Base-by-base conservation (phyloP, 192 early-diverging fungal genomes). In the Coemansia sp. region DNA sequence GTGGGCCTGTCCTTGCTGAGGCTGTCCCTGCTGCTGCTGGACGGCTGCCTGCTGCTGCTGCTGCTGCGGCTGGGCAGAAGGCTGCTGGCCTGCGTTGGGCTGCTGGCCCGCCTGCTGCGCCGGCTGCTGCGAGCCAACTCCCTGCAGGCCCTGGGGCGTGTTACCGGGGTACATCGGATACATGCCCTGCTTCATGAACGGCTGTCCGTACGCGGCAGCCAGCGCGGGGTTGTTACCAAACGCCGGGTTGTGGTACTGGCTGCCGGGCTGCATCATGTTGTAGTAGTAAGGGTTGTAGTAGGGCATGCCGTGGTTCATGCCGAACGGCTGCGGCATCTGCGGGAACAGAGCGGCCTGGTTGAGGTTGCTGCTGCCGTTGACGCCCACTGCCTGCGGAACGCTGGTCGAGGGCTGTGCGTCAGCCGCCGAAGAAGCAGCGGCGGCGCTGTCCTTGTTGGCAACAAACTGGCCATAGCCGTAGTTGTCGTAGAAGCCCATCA, bases 101-200 rank as follows among this genome's bases (percentile, higher is more conserved):
- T 71, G 71, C 40, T 65, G 67, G n/a, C 56, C 53, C 31, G 74
- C 77, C 23, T 75, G 71, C 38, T 64, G 62, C 14, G 50, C 33
- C 45, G 56, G 69, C 40, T 65, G 68, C 51, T 77, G 74, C 31
- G 69, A 67, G 30, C 62, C 67, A 42, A 42, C 65, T 12, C 49
- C 56, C 44, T 70, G 71, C 18, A 69, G 54, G 18, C 58, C 60
- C 47, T 71, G 70, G 12, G 74, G 68, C 6, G 60, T 67, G 14
- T 55, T 53, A 6, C 62, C 63, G 6, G 69, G 75, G 65, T 94
- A 92, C 86, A 90, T 89, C 16, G 91, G 91, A 58, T 94, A 96
- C 83, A 92, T 87, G 32, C 79, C 84, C 83, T 96, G 94, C 81
- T 92, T 93, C 71, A 93, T 83, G 65, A 91, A 93, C 8, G 89